phyloP scores from a whole-genome alignment of 2,329 filamentous ascomycete species.

The Pseudogymnoascus sp. region DNA sequence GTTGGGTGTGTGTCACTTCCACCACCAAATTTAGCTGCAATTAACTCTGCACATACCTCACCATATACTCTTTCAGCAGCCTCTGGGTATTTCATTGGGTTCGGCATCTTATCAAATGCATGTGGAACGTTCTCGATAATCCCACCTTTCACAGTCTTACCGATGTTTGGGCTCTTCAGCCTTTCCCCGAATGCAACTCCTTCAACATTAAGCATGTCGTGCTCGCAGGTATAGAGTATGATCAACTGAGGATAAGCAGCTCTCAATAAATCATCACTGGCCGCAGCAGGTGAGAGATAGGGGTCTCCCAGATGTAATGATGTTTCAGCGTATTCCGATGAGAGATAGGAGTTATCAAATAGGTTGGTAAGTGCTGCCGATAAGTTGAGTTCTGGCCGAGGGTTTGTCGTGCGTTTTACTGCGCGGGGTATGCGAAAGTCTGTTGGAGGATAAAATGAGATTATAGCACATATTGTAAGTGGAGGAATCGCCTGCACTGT shows the following conservation, averaged over 20 bases:
- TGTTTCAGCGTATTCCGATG: conserved; percentile 39
- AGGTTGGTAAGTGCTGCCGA: conserved; percentile 51
- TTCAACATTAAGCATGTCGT: conserved; percentile 56
- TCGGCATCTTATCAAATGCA: conserved; percentile 60
- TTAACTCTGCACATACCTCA: conserved; percentile 27
- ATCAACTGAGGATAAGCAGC: conserved; percentile 43
- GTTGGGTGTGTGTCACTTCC: neutral
- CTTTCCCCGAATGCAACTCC: conserved; percentile 54
- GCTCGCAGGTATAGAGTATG: conserved; percentile 55
- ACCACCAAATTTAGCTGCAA: neutral
- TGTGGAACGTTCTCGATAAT: conserved; percentile 53
- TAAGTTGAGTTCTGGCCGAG: conserved; percentile 49
- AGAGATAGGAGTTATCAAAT: conserved; percentile 55
- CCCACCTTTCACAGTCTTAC: conserved; percentile 50
- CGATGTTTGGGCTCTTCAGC: conserved; percentile 38
- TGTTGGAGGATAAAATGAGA: conserved; percentile 54
- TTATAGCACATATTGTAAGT: conserved; percentile 43
- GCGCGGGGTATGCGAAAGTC: conserved; percentile 52
- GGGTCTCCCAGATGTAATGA: conserved; percentile 40
- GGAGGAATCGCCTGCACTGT: conserved; percentile 29
- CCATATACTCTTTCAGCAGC: conserved; percentile 24
- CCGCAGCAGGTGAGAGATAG: conserved; percentile 50
- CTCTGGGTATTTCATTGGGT: conserved; percentile 40
- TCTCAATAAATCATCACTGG: conserved; percentile 42
- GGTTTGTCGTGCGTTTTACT: conserved; percentile 46